Evolutionary conservation across 495 filamentous ascomycete species (phyloP).

Genomic region (Trypethelium eluteriae): DNA sequence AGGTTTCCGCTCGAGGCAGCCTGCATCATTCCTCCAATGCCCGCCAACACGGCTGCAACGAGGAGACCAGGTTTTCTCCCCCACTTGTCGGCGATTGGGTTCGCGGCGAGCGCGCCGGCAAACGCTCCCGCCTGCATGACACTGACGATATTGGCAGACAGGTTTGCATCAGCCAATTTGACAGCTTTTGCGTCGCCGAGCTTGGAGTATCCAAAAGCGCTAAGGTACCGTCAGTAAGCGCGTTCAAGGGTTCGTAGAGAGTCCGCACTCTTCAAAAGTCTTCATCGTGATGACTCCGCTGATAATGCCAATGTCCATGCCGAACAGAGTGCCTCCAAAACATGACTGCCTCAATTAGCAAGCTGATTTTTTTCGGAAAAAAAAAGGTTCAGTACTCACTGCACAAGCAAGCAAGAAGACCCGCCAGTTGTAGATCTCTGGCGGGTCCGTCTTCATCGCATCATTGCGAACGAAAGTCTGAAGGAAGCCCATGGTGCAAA

Average conservation of each 20-base stretch:
- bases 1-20: conserved; percentile 29
- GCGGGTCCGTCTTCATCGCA: conserved; percentile 64
- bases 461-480: conserved; percentile 68
- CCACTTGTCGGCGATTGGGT: conserved; percentile 24
- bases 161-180: conserved; percentile 32
- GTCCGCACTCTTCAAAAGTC: conserved; percentile 40
- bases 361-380: neutral
- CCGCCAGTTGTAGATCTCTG: conserved; percentile 73
- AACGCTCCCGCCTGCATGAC: conserved; percentile 60
- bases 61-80: conserved; percentile 25
- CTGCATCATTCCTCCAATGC: conserved; percentile 34
- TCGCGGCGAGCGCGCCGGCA: conserved; percentile 48
- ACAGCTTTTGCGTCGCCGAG: conserved; percentile 33
- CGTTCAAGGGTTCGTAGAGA: conserved; percentile 25
- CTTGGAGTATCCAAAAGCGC: conserved; percentile 6
- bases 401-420: conserved; percentile 52
- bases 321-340: conserved; percentile 70
- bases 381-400: neutral
- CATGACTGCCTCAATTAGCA: conserved; percentile 44
- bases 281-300: conserved; percentile 53
- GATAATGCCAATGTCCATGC: conserved; percentile 58
- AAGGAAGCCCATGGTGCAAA: conserved; percentile 28
- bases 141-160: conserved; percentile 51
- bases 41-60: conserved; percentile 35
- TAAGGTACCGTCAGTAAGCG: conserved; percentile 20